A percentile compares a stretch with the other conserved stretches of the same genome.
These are phyloP conservation scores for Russula olivacea DNA, from an alignment of 768 basidiomycete species.

Conservation along the genomic window DNA sequence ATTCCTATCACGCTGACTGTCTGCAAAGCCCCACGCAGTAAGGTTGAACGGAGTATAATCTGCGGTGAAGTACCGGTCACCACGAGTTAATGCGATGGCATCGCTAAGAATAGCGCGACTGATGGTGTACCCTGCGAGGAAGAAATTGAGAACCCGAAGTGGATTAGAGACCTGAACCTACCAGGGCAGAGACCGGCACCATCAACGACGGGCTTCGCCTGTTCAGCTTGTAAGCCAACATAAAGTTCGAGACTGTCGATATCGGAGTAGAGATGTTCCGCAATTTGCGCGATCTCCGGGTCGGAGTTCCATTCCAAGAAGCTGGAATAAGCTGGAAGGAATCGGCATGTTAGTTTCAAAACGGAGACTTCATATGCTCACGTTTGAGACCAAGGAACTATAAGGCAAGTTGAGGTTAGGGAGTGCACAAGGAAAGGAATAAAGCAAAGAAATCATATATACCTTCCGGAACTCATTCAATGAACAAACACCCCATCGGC, in stretches of 20 bases:
- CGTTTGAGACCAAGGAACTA: slow-evolving; percentile 74
- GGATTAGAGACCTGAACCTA: slow-evolving; percentile 28
- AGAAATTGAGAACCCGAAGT: background rate
- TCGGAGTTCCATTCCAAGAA: slow-evolving; percentile 83
- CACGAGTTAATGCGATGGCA: slow-evolving; percentile 80
- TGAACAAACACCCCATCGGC: slow-evolving; percentile 76
- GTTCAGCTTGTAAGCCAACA: slow-evolving; percentile 74
- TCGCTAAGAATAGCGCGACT: slow-evolving; percentile 82
- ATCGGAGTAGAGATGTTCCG: slow-evolving; percentile 71
- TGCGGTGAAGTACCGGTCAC: slow-evolving; percentile 75
- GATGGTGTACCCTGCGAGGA: slow-evolving; percentile 60
- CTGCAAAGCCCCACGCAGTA: slow-evolving; percentile 80
- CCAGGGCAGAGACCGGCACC: slow-evolving; percentile 85
- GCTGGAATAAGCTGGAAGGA: slow-evolving; percentile 47
- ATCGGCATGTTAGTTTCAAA: background rate
- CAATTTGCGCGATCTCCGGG: slow-evolving; percentile 58
- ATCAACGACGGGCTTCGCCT: slow-evolving; percentile 63
- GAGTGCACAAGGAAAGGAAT: background rate
- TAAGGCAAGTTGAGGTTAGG: background rate
- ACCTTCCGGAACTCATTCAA: slow-evolving; percentile 78
- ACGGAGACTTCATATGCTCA: slow-evolving; percentile 30
- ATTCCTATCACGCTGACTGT: slow-evolving; percentile 67
- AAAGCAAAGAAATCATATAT: slow-evolving; percentile 14
- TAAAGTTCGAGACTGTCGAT: slow-evolving; percentile 78
- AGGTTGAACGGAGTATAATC: slow-evolving; percentile 78